Evolutionary conservation across 306 rosid genomes (phyloP).

Genomic region (Prinsepia uniflora): DNA sequence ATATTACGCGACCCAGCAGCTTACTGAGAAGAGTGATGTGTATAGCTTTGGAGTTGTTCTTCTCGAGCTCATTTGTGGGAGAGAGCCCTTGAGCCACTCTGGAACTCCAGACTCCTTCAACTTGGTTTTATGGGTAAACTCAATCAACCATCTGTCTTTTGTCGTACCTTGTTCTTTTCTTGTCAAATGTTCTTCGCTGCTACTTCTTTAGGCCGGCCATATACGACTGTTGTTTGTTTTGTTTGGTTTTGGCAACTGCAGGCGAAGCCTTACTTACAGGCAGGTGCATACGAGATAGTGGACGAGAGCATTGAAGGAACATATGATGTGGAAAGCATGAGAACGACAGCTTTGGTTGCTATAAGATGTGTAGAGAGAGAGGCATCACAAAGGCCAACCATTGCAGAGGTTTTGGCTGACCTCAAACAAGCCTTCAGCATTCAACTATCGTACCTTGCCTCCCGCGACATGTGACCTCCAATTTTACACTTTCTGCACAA

Average conservation of each 20-base stretch:
- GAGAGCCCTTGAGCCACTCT: slow-evolving; percentile 79
- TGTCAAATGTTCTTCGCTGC: background rate
- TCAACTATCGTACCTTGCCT: slow-evolving; percentile 64
- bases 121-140: slow-evolving; percentile 83
- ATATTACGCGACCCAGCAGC: slow-evolving; percentile 78
- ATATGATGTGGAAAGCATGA: slow-evolving; percentile 72
- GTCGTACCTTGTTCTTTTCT: background rate
- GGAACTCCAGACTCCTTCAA: slow-evolving; percentile 93
- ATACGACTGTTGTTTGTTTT: background rate
- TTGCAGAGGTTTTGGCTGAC: slow-evolving; percentile 71
- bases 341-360: slow-evolving; percentile 61
- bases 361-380: slow-evolving; percentile 74
- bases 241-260: slow-evolving; percentile 25
- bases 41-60: slow-evolving; percentile 93
- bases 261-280: slow-evolving; percentile 96
- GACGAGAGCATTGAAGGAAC: slow-evolving; percentile 60
- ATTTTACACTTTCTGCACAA: background rate
- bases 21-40: slow-evolving; percentile 89
- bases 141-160: background rate
- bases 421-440: slow-evolving; percentile 62
- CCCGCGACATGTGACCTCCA: slow-evolving; percentile 32
- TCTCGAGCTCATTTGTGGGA: slow-evolving; percentile 88
- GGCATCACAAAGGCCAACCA: slow-evolving; percentile 81
- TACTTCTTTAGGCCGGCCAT: background rate
- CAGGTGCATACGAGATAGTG: slow-evolving; percentile 80